phyloP scores from a whole-genome alignment of 2,329 filamentous ascomycete species.

The Fonsecaea monophora region DNA sequence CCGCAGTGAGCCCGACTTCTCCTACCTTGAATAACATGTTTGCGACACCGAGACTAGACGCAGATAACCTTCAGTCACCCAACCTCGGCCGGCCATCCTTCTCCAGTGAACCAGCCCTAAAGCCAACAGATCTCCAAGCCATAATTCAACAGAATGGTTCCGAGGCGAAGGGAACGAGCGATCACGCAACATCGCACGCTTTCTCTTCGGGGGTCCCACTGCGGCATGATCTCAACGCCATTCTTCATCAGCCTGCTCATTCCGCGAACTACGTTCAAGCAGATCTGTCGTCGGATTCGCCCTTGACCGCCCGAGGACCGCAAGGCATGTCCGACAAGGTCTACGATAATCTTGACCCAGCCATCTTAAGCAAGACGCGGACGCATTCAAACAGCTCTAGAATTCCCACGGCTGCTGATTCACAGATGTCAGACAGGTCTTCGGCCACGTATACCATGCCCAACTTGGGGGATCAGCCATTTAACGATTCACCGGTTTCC shows the following conservation, averaged over 20 bases:
- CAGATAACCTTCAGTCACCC: constrained; percentile 21
- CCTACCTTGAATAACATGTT: constrained; percentile 23
- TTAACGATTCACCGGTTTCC: constrained; percentile 64
- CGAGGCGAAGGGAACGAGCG: constrained; percentile 38
- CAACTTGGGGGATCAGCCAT: constrained; percentile 27
- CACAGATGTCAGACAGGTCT: constrained; percentile 54
- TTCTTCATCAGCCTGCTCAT: constrained; percentile 13
- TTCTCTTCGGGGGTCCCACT: neutral
- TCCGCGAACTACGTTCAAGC: constrained; percentile 28
- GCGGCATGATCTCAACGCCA: constrained; percentile 11
- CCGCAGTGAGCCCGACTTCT: constrained; percentile 20
- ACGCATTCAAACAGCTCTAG: constrained; percentile 16
- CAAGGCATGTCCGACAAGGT: constrained; percentile 40
- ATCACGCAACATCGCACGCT: constrained; percentile 36
- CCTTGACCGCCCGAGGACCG: constrained; percentile 34
- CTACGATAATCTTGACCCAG: constrained; percentile 41
- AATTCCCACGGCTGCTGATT: constrained; percentile 38
- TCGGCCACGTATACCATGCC: constrained; percentile 58
- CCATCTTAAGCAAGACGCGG: constrained; percentile 38
- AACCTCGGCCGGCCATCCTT: constrained; percentile 20
- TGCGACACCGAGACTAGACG: constrained; percentile 25
- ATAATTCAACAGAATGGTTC: constrained; percentile 20
- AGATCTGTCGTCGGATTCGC: constrained; percentile 4
- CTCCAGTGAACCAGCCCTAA: constrained; percentile 21
- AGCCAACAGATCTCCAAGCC: constrained; percentile 22